These are phyloP conservation scores for Coriolopsis trogii DNA, from an alignment of 1,284 basidiomycete species.

Conservation along the genomic window DNA sequence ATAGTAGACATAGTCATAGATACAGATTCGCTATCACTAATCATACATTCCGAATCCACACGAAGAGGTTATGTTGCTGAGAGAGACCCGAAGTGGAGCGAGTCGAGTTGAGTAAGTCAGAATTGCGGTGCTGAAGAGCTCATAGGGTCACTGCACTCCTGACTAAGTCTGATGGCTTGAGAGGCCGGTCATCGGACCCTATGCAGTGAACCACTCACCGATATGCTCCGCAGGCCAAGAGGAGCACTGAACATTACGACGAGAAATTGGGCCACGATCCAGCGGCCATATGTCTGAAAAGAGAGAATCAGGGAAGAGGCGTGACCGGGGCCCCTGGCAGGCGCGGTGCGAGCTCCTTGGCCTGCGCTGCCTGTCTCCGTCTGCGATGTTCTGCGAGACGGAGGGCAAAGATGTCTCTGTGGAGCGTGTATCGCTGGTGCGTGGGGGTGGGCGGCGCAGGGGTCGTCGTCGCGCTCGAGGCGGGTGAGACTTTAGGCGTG, in stretches of 20 bases:
- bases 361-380: conserved; percentile 39
- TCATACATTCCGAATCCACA: background rate
- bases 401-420: conserved; percentile 45
- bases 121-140: no score
- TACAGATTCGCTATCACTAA: background rate
- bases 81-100: no score
- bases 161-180: no score
- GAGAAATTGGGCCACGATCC: no score
- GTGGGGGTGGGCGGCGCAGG: conserved; percentile 26
- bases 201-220: conserved; percentile 16
- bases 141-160: background rate
- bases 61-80: background rate
- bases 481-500: conserved; percentile 24
- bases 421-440: conserved; percentile 42
- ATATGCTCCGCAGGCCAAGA: conserved; percentile 2
- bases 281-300: background rate
- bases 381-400: conserved; percentile 43
- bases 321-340: conserved; percentile 40
- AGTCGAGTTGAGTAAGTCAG: no score
- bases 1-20: background rate
- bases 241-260: no score
- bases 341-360: conserved; percentile 42
- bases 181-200: conserved; percentile 13
- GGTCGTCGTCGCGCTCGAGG: conserved; percentile 19
- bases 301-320: conserved; percentile 21